Percentiles rank a stretch among this genome's conserved stretches.
phyloP scores from a whole-genome alignment of 108 stramenopile genomes.

The Pseudonitzschia delicatissima region DNA sequence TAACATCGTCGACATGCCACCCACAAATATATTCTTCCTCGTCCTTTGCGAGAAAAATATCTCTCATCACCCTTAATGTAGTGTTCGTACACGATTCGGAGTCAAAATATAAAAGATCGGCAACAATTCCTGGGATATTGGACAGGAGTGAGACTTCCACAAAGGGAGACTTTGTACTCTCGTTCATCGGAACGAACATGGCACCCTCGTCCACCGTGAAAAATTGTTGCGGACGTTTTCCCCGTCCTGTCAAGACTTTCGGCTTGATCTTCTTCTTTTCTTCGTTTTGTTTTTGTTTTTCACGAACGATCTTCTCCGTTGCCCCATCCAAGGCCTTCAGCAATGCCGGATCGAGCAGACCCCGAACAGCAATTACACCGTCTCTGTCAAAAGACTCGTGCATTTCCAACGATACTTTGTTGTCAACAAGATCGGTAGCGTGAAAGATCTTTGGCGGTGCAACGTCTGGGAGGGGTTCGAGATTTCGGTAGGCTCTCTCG shows the following conservation, averaged over 20 bases:
- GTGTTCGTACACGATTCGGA: conserved; percentile 4
- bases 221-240: conserved; percentile 44
- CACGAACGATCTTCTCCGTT: conserved; percentile 18
- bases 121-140: conserved; percentile 36
- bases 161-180: conserved; percentile 23
- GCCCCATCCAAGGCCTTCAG: conserved; percentile 33
- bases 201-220: conserved; percentile 55
- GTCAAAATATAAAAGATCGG: neutral
- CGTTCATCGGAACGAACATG: conserved; percentile 37
- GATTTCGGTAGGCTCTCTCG: conserved; percentile 21
- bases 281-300: conserved; percentile 21
- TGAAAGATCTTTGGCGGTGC: conserved; percentile 24
- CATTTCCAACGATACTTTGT: conserved; percentile 25
- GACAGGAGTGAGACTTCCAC: conserved; percentile 31
- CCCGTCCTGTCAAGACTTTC: conserved; percentile 12
- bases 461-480: conserved; percentile 36
- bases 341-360: conserved; percentile 33
- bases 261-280: conserved; percentile 2
- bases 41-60: conserved; percentile 72
- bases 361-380: conserved; percentile 62
- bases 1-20: conserved; percentile 81
- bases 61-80: conserved; percentile 40
- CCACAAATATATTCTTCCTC: conserved; percentile 72
- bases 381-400: conserved; percentile 37
- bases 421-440: neutral